Conservation (phyloP, 192 early-diverging fungal genomes). For the Powellomyces hirtus region DNA sequence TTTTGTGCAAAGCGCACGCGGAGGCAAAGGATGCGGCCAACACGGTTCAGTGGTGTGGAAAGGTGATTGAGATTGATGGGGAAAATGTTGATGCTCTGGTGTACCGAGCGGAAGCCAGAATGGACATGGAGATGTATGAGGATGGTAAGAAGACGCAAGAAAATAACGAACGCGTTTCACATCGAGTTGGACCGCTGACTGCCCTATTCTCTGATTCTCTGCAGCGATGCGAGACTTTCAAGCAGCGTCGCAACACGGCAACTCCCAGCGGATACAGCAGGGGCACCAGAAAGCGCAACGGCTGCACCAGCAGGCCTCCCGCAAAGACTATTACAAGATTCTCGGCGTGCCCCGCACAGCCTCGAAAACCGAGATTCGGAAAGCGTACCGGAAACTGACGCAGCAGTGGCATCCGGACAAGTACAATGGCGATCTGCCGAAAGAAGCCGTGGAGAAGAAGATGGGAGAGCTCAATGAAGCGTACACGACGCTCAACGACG, state of each 20-base stretch:
- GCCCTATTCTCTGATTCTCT: not conserved
- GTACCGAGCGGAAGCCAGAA: constrained; percentile 65
- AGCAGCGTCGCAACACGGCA: constrained; percentile 64
- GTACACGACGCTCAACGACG: constrained; percentile 72
- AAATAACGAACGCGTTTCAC: no score
- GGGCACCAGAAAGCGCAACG: constrained; percentile 61
- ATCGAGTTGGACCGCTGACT: no score
- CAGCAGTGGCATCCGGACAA: constrained; percentile 74
- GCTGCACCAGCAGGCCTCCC: constrained; percentile 53
- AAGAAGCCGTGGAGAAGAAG: constrained; percentile 78
- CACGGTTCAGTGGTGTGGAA: constrained; percentile 66
- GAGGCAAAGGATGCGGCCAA: constrained; percentile 58
- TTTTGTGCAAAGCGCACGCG: constrained; percentile 61
- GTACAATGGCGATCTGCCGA: constrained; percentile 66
- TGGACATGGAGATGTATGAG: constrained; percentile 73
- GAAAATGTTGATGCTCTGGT: constrained; percentile 72
- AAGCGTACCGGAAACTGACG: constrained; percentile 86
- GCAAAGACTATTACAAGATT: constrained; percentile 95
- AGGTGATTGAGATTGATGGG: constrained; percentile 67
- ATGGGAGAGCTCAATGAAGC: constrained; percentile 94
- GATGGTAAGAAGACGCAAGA: constrained; percentile 34
- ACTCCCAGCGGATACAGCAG: constrained; percentile 30
- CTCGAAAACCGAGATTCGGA: constrained; percentile 77
- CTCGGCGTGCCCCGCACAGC: constrained; percentile 78
- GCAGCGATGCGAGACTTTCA: constrained; percentile 69